A percentile compares a stretch with the other conserved stretches of the same genome.
Evolutionary conservation across 2,329 filamentous ascomycete species (phyloP).

Genomic region (Chaetothyriales sp.): DNA sequence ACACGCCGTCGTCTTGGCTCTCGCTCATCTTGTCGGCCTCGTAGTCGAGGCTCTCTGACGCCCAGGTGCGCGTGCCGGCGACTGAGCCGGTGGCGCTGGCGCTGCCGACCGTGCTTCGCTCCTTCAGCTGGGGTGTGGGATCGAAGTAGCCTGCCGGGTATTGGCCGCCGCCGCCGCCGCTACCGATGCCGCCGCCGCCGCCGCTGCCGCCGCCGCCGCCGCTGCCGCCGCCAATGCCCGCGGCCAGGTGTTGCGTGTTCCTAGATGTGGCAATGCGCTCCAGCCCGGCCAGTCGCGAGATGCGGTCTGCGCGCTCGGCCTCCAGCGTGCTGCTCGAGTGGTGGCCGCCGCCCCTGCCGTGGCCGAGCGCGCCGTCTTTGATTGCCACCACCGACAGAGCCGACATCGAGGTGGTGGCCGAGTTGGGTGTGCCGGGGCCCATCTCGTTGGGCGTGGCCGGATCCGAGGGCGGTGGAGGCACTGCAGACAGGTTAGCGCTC

Average conservation of each 20-base stretch:
- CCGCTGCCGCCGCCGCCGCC: background rate
- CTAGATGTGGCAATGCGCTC: conserved; percentile 73
- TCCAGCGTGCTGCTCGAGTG: conserved; percentile 63
- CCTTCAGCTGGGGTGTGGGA: conserved; percentile 53
- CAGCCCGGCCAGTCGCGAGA: conserved; percentile 84
- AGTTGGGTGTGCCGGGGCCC: conserved; percentile 83
- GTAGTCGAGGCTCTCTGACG: conserved; percentile 48
- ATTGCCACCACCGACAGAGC: conserved; percentile 87
- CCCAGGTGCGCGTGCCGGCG: conserved; percentile 53
- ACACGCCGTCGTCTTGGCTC: conserved; percentile 48
- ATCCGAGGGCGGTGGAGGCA: conserved; percentile 68
- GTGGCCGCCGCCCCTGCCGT: conserved; percentile 43
- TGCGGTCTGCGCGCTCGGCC: conserved; percentile 85
- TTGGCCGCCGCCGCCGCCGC: conserved; percentile 8
- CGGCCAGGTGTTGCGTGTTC: conserved; percentile 30
- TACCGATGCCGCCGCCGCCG: conserved; percentile 19
- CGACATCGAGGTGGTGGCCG: conserved; percentile 79
- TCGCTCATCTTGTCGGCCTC: conserved; percentile 45
- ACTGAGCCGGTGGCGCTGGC: conserved; percentile 76
- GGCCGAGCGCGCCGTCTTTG: conserved; percentile 86
- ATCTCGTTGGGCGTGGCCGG: conserved; percentile 78
- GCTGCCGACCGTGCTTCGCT: conserved; percentile 79
- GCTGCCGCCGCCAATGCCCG: conserved; percentile 12
- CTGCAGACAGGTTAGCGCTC: conserved; percentile 44
- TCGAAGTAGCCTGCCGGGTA: conserved; percentile 66